Percentiles rank a stretch among this genome's conserved stretches.
These are phyloP conservation scores for Erucastrum elatum DNA, from an alignment of 345 rosid species.

Conservation along the genomic window DNA sequence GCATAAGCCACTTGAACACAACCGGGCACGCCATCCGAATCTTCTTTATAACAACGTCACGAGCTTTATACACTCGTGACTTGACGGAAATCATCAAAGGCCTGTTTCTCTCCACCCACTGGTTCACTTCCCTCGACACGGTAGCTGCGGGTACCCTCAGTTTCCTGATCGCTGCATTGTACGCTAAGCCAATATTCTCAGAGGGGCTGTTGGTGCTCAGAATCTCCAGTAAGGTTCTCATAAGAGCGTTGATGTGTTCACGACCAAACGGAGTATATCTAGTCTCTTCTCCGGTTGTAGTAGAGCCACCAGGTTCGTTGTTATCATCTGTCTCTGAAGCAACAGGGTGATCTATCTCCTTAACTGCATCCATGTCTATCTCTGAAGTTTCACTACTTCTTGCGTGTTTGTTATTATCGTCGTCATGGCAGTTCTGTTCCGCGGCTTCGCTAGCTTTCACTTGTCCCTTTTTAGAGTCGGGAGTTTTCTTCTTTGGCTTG, in stretches of 20 bases:
- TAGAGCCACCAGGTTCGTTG: slow-evolving; percentile 28
- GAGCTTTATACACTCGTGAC: slow-evolving; percentile 43
- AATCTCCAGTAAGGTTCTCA: slow-evolving; percentile 46
- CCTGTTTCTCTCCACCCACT: slow-evolving; percentile 64
- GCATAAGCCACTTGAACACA: slow-evolving; percentile 65
- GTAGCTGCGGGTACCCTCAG: slow-evolving; percentile 45
- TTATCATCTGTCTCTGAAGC: slow-evolving; percentile 34
- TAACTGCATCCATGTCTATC: slow-evolving; percentile 38
- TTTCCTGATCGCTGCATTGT: slow-evolving; percentile 48
- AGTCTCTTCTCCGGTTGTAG: slow-evolving; percentile 41
- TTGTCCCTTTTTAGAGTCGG: slow-evolving; percentile 47
- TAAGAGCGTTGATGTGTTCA: slow-evolving; percentile 39
- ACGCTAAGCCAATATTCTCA: slow-evolving; percentile 48
- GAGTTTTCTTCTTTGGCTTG: slow-evolving; percentile 50
- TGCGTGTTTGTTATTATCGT: slow-evolving; percentile 40
- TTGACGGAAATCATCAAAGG: slow-evolving; percentile 48
- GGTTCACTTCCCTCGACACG: slow-evolving; percentile 45
- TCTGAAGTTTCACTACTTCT: slow-evolving; percentile 39
- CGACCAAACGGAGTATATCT: slow-evolving; percentile 40
- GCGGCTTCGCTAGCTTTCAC: slow-evolving; percentile 46
- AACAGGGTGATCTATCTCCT: slow-evolving; percentile 38
- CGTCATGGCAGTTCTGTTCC: slow-evolving; percentile 50
- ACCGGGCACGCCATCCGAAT: slow-evolving; percentile 55
- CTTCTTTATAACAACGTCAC: slow-evolving; percentile 55
- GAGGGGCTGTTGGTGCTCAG: slow-evolving; percentile 50